These are phyloP conservation scores for Themeda triandra DNA, from an alignment of 176 grass and related monocot genomes.

Conservation along the genomic window DNA sequence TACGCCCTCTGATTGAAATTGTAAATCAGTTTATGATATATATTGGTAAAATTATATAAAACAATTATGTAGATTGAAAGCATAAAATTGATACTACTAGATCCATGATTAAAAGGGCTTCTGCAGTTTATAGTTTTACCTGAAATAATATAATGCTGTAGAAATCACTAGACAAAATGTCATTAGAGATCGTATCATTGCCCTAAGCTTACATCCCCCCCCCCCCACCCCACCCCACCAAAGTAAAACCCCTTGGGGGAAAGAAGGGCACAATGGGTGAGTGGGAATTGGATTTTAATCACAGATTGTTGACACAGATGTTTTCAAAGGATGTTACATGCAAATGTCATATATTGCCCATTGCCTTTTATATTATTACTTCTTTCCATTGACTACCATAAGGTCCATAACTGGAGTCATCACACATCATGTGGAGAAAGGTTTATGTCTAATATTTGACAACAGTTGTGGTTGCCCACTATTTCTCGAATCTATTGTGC, in stretches of 20 bases:
- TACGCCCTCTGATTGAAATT: not conserved
- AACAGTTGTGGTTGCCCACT: not conserved
- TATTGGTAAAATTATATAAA: not conserved
- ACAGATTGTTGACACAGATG: not conserved
- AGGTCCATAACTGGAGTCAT: constrained; percentile 17
- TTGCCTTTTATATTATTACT: not conserved
- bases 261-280: not conserved
- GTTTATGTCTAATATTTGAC: not conserved
- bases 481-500: not conserved
- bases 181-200: not conserved
- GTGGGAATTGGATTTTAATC: not conserved
- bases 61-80: not conserved
- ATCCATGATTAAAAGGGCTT: not conserved
- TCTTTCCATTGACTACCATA: not conserved
- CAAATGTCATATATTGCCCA: not conserved
- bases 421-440: not conserved
- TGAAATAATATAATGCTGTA: not conserved
- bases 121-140: not conserved
- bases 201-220: not conserved
- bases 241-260: not conserved
- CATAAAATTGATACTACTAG: not conserved
- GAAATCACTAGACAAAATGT: not conserved
- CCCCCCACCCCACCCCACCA: no score
- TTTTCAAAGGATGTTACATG: not conserved
- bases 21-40: not conserved